Conservation (phyloP, 257 asterid species). For the Capsicum chinense region DNA sequence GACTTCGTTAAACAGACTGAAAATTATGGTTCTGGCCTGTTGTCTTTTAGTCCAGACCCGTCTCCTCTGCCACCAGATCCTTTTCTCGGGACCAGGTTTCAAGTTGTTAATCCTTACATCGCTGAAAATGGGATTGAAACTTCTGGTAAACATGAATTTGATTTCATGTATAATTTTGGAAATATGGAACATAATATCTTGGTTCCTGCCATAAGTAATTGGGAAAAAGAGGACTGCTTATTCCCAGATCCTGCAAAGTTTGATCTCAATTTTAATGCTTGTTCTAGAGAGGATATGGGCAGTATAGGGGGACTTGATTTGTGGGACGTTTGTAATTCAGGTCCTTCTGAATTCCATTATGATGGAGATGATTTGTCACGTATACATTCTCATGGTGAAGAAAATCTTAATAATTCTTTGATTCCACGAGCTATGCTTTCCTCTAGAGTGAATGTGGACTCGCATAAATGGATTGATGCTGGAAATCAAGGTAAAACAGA, state of each 20-base stretch:
- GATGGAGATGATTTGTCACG: conserved; percentile 46
- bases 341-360: conserved; percentile 43
- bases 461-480: conserved; percentile 35
- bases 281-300: conserved; percentile 37
- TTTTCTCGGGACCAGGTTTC: conserved; percentile 38
- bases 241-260: conserved; percentile 37
- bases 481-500: conserved; percentile 37
- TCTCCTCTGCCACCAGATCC: conserved; percentile 45
- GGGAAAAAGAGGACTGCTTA: conserved; percentile 48
- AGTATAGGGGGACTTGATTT: conserved; percentile 39
- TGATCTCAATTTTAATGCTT: conserved; percentile 36
- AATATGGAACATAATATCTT: conserved; percentile 38
- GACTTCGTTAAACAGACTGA: conserved; percentile 38
- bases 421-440: conserved; percentile 21
- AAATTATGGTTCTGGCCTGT: conserved; percentile 41
- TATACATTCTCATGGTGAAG: conserved; percentile 40
- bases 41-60: conserved; percentile 48
- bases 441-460: conserved; percentile 29
- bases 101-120: conserved; percentile 40
- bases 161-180: conserved; percentile 34
- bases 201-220: conserved; percentile 29
- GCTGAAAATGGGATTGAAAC: conserved; percentile 39
- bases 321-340: conserved; percentile 31
- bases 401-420: conserved; percentile 35
- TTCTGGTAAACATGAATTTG: conserved; percentile 38